These are phyloP conservation scores for Phytopythium litorale DNA, from an alignment of 352 stramenopile species.

Conservation along the genomic window DNA sequence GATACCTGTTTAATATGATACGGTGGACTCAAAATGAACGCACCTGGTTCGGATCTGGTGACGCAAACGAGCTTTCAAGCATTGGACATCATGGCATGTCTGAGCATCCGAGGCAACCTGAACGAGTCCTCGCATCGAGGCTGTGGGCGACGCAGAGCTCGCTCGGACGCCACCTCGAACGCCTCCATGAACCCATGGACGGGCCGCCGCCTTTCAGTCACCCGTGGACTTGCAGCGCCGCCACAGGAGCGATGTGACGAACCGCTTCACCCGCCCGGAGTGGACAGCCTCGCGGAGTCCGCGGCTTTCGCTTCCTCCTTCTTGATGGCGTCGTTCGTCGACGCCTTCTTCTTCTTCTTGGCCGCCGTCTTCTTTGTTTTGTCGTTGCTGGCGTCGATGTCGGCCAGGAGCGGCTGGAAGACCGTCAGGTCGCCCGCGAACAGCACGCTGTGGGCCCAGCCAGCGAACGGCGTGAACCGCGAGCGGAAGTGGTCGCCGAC, in stretches of 20 bases:
- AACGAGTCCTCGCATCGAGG: too few species aligned
- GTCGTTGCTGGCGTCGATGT: neutral
- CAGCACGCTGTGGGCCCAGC: conserved; percentile 89
- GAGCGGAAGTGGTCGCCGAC: conserved; percentile 93
- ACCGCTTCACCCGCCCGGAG: neutral
- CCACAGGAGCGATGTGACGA: too few species aligned
- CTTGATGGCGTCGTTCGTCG: neutral
- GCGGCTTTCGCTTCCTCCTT: neutral
- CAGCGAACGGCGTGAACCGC: conserved; percentile 86
- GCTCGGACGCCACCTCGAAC: too few species aligned
- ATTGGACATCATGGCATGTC: too few species aligned
- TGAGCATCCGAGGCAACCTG: too few species aligned
- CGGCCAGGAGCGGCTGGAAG: conserved; percentile 27
- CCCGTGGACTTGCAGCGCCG: too few species aligned
- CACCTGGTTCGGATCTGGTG: too few species aligned
- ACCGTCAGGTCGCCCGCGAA: conserved; percentile 46
- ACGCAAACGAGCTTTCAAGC: too few species aligned
- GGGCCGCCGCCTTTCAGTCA: too few species aligned
- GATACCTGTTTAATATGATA: neutral
- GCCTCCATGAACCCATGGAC: too few species aligned
- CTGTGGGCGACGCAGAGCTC: too few species aligned
- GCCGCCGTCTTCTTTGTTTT: neutral
- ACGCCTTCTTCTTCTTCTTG: neutral
- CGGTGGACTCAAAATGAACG: neutral
- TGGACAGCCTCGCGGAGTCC: neutral